Conservation (phyloP, 352 stramenopile species). For the Phytophthora hibernalis region DNA sequence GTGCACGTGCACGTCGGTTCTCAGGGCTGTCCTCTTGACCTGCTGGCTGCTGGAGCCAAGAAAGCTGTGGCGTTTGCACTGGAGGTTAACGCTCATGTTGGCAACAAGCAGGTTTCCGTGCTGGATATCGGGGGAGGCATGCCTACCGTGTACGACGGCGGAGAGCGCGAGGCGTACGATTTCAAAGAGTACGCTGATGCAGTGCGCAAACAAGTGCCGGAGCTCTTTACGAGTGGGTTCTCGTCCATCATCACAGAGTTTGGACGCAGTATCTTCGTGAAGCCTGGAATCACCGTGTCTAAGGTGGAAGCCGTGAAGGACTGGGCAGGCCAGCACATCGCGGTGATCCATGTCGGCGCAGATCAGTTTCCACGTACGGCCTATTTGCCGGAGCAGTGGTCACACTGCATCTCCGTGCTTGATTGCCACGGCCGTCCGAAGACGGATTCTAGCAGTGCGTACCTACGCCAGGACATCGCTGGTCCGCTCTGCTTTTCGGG, state of each 20-base stretch:
- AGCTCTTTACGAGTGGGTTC: slow-evolving; percentile 86
- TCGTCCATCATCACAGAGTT: slow-evolving; percentile 93
- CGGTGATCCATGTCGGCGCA: slow-evolving; percentile 89
- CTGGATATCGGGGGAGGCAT: slow-evolving; percentile 94
- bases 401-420: slow-evolving; percentile 86
- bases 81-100: slow-evolving; percentile 73
- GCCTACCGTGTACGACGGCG: slow-evolving; percentile 87
- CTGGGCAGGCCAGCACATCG: slow-evolving; percentile 80
- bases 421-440: slow-evolving; percentile 57
- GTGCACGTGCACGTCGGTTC: slow-evolving; percentile 92
- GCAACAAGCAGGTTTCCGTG: slow-evolving; percentile 68
- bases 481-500: slow-evolving; percentile 94
- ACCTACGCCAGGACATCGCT: slow-evolving; percentile 85
- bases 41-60: slow-evolving; percentile 83
- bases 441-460: slow-evolving; percentile 32
- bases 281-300: slow-evolving; percentile 86
- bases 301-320: slow-evolving; percentile 92
- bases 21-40: slow-evolving; percentile 84
- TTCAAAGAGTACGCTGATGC: slow-evolving; percentile 85
- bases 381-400: slow-evolving; percentile 87
- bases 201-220: slow-evolving; percentile 71
- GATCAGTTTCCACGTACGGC: slow-evolving; percentile 91
- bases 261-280: slow-evolving; percentile 87
- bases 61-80: slow-evolving; percentile 78
- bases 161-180: slow-evolving; percentile 66